phyloP scores from a whole-genome alignment of 73 alveolate species.

The Paramecium octaurelia region DNA sequence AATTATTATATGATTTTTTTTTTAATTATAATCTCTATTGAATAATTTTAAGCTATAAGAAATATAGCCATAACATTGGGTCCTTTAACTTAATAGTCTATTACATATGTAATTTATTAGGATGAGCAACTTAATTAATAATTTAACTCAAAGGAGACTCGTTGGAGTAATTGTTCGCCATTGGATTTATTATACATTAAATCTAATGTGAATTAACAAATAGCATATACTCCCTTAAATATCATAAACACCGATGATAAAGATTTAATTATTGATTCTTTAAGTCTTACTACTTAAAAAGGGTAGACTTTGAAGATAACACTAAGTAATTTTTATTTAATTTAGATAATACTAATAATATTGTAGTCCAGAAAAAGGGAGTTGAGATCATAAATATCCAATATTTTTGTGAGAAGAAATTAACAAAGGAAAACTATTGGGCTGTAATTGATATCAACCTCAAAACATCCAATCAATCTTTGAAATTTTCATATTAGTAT shows the following conservation, averaged over 20 bases:
- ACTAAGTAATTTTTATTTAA: background rate
- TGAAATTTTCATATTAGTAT: background rate
- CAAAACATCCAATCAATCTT: background rate
- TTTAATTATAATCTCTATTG: background rate
- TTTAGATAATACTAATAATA: background rate
- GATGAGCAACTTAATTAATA: background rate
- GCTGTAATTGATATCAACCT: background rate
- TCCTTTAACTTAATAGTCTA: background rate
- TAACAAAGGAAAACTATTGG: constrained; percentile 10
- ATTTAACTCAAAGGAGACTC: background rate
- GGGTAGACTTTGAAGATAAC: background rate
- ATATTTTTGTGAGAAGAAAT: background rate
- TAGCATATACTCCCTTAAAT: background rate
- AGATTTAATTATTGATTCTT: background rate
- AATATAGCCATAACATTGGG: background rate
- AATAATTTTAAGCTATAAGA: background rate
- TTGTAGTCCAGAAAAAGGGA: background rate
- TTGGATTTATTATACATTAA: background rate
- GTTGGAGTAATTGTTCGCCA: background rate
- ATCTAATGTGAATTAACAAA: background rate
- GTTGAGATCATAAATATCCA: background rate
- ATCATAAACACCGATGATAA: background rate
- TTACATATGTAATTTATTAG: background rate
- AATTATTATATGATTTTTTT: background rate
- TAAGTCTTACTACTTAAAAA: background rate